Evolutionary conservation across 2,329 filamentous ascomycete species (phyloP).

Genomic region (Penicillium rolfsii): DNA sequence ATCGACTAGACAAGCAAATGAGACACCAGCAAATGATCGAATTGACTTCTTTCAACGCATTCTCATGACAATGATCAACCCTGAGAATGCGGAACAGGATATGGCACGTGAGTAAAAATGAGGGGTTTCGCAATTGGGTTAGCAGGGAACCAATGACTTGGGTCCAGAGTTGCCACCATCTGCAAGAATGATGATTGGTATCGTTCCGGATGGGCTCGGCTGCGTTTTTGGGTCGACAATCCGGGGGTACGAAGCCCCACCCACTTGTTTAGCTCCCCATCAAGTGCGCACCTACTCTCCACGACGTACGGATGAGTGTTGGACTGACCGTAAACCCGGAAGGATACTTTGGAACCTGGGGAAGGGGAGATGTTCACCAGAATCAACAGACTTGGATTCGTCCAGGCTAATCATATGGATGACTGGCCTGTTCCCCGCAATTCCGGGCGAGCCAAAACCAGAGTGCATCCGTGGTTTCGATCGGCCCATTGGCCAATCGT

Average conservation of each 20-base stretch:
- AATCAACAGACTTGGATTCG: not conserved
- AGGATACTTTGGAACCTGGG: not conserved
- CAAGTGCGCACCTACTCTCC: not conserved
- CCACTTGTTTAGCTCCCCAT: not conserved
- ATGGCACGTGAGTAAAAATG: not conserved
- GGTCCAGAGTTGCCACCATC: not conserved
- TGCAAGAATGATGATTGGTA: not conserved
- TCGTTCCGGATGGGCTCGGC: not conserved
- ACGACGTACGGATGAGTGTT: not conserved
- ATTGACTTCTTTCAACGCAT: not conserved
- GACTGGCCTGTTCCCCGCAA: not conserved
- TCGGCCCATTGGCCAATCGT: not conserved
- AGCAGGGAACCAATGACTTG: not conserved
- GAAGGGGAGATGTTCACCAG: not conserved
- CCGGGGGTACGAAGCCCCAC: not conserved
- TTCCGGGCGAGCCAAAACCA: not conserved
- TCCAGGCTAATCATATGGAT: not conserved
- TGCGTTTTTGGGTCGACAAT: not conserved
- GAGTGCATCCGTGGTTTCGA: constrained; percentile 10
- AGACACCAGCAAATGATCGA: not conserved
- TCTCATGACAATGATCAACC: not conserved
- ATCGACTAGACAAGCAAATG: not conserved
- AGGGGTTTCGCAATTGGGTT: not conserved
- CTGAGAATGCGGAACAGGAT: not conserved
- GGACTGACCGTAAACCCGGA: too few species aligned